Evolutionary conservation across 2,329 filamentous ascomycete species (phyloP), one percentile per base, ranked within the genome.

Genomic region (Talaromyces sp.): DNA sequence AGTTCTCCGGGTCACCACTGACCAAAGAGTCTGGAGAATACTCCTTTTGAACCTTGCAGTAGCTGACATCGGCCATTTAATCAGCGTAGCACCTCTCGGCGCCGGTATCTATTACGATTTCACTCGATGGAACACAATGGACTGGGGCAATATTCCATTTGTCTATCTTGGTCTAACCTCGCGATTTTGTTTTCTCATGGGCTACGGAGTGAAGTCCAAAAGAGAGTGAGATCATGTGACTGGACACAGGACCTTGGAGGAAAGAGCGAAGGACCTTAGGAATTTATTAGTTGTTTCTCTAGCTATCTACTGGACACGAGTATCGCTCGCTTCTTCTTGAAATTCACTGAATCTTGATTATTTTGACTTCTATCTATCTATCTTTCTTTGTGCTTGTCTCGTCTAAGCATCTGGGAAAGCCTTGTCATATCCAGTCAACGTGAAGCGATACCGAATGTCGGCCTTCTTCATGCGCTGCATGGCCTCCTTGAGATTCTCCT

Each of bases 31-130:
- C 65, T 94, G 91, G 91, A 83, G 80, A 69, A 82, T 85, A 1
- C 81, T 93, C 31, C 80, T 93, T 4, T 78, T 89, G 54, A 87
- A 85, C 43, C 79, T 93, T 66, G 82, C 93, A 37, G 74, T 93
- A 17, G 91, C 89, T n/a, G 91, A 94, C 75, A 74, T 92, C 39
- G 91, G 90, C 3, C 91, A 93, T 75, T 78, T 93, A 63, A 90
- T 88, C 76, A 87, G 87, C 41, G 83, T 93, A 66, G 78, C 81
- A 41, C 80, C 79, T 33, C 79, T 90, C 35, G 90, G 90, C 0
- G 69, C 74, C 13, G 77, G 79, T 9, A 80, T 91, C n/a, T 92
- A 90, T 76, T 90, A 86, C 82, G 81, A 86, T 68, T 80, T 85
- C 33, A 71, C 77, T 68, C 74, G 76, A 10, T 92, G 89, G 89